Percentiles rank a stretch among this genome's conserved stretches.
phyloP scores from a whole-genome alignment of 257 asterid species.

The Solanum medicagineum region DNA sequence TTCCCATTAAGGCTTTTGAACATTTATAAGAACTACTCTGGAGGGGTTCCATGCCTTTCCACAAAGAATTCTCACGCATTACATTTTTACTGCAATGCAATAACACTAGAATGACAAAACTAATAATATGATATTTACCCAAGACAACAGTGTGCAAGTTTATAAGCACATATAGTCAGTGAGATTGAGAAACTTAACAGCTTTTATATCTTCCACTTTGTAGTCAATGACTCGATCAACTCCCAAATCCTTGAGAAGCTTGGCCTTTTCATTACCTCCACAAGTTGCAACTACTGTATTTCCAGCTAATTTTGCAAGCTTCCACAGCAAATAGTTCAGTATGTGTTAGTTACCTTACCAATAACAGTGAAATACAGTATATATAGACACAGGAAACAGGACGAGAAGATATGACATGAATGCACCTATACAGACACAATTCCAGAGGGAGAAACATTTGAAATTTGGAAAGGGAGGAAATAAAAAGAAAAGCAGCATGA shows the following conservation, averaged over 20 bases:
- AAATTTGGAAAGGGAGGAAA: neutral
- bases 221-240: conserved; percentile 94
- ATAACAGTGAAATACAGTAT: neutral
- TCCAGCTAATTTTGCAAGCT: conserved; percentile 95
- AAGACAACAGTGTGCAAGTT: neutral
- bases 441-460: neutral
- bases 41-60: neutral
- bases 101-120: neutral
- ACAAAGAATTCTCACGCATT: neutral
- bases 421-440: neutral
- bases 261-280: conserved; percentile 87
- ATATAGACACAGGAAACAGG: neutral
- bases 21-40: neutral
- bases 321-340: conserved; percentile 15
- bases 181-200: conserved; percentile 30
- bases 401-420: neutral
- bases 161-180: neutral
- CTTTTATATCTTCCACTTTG: conserved; percentile 58
- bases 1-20: neutral
- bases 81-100: neutral
- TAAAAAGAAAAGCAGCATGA: neutral
- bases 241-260: conserved; percentile 71
- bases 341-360: conserved; percentile 3
- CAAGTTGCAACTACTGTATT: conserved; percentile 87
- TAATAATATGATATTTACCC: neutral